These are phyloP conservation scores for Gyrodon lividus DNA, from an alignment of 768 basidiomycete species.

Conservation along the genomic window DNA sequence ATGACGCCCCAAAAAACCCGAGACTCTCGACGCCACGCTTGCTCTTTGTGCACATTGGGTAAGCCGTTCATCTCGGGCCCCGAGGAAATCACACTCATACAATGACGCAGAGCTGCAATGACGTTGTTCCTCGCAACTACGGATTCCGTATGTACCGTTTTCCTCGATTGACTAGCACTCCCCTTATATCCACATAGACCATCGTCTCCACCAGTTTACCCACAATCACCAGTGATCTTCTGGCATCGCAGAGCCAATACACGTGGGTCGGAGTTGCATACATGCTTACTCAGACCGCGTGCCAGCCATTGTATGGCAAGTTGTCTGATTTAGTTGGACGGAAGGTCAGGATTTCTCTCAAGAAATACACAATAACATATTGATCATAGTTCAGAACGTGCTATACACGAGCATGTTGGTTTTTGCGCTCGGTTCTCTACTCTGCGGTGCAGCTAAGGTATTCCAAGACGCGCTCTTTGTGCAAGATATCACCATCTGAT, in stretches of 20 bases:
- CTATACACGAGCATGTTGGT: constrained; percentile 71
- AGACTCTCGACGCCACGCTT: constrained; percentile 54
- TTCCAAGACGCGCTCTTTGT: constrained; percentile 15
- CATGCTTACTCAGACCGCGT: constrained; percentile 83
- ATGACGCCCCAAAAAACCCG: constrained; percentile 13
- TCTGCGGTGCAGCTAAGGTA: constrained; percentile 77
- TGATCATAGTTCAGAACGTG: constrained; percentile 46
- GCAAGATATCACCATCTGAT: constrained; percentile 15
- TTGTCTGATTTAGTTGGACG: constrained; percentile 79
- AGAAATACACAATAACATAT: neutral
- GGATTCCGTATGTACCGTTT: constrained; percentile 59
- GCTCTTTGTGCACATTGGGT: constrained; percentile 71
- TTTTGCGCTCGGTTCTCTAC: constrained; percentile 75
- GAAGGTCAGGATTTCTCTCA: constrained; percentile 50
- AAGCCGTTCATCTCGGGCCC: constrained; percentile 8
- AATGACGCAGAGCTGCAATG: constrained; percentile 60
- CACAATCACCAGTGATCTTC: constrained; percentile 70
- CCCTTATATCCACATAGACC: constrained; percentile 35
- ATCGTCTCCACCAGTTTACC: constrained; percentile 85
- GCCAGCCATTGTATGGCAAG: constrained; percentile 79
- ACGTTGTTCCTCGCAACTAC: constrained; percentile 85
- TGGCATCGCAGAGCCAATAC: constrained; percentile 69
- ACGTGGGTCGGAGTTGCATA: constrained; percentile 87
- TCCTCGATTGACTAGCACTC: neutral
- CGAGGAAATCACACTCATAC: constrained; percentile 10